Conservation (phyloP, 352 stramenopile genomes). For the Pythium chondricola region DNA sequence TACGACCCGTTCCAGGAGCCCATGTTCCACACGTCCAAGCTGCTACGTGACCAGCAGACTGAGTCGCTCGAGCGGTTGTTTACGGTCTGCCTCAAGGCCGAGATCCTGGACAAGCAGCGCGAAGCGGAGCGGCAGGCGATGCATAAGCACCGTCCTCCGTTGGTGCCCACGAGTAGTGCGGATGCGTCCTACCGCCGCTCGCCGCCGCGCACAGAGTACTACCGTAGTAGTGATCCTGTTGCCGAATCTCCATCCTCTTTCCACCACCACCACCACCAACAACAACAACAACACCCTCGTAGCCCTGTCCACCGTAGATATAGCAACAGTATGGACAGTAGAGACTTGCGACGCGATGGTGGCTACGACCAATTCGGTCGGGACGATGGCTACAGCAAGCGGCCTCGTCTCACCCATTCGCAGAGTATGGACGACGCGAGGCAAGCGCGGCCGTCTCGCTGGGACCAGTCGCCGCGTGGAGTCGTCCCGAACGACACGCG, state of each 20-base stretch:
- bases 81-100: conserved; percentile 45
- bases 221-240: conserved; percentile 16
- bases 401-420: conserved; percentile 53
- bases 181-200: not conserved
- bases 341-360: conserved; percentile 14
- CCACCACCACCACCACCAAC: too few species aligned
- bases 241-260: too few species aligned
- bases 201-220: conserved; percentile 6
- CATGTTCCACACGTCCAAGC: conserved; percentile 19
- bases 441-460: conserved; percentile 24
- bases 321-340: conserved; percentile 8
- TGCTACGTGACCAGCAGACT: conserved; percentile 37
- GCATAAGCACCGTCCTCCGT: conserved; percentile 8
- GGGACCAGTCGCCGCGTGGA: conserved; percentile 25
- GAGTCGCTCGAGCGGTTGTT: conserved; percentile 45
- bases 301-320: conserved; percentile 7
- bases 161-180: conserved; percentile 9
- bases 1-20: conserved; percentile 47
- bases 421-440: conserved; percentile 50
- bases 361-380: conserved; percentile 1
- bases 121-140: conserved; percentile 39
- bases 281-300: conserved; percentile 1
- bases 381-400: conserved; percentile 28
- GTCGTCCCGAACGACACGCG: too few species aligned
- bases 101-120: conserved; percentile 43